Base-by-base conservation (phyloP, 345 rosid genomes). In the Erysimum cheiranthoides region DNA sequence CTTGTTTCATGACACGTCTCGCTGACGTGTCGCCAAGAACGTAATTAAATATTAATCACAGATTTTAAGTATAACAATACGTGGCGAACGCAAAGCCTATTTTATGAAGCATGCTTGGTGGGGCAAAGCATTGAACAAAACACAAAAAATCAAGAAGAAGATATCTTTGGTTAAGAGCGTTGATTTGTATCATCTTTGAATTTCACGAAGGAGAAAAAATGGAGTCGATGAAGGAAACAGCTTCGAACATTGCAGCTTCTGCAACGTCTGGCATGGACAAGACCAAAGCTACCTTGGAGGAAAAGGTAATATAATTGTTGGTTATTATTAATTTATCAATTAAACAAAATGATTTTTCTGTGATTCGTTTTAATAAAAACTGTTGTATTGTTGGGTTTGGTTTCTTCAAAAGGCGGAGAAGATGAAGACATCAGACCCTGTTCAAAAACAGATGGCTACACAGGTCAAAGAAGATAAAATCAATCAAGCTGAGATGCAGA, bases 191-290 rank as follows among this genome's bases (percentile, higher is more conserved):
- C 74, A 40, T 30, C 74, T 69, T 76, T 43, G 58, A 57, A 59
- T 49, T 14, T 49, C 21, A 68, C 4, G 0, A 21, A 59, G 53
- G 14, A 63, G 27, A 11, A 61, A 78, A 79, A 50, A 87, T 87
- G 87, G 81, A 87, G 71, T 16, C 89, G 1, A 25, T 70, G 51
- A 92, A 85, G 78, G 93, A 92, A 81, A 73, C 85, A 10, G 92
- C 84, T 17, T 73, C 90, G 49, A 86, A 94, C 80, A 10, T 80
- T 4, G 87, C 87, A 14, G 98, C 99, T 82, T 89, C 97, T 5
- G 91, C 99, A 32, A 85, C 77, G 77, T 74, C 96, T 72, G 97
- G 90, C 59, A 71, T 83, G 89, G 97, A 89, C 75, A 94, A 92
- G 74, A 79, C 89, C 79, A 89, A 85, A 73, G 96, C 97, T 12